These are phyloP conservation scores for Xylona heveae DNA, from an alignment of 495 filamentous ascomycete genomes.

Conservation along the genomic window DNA sequence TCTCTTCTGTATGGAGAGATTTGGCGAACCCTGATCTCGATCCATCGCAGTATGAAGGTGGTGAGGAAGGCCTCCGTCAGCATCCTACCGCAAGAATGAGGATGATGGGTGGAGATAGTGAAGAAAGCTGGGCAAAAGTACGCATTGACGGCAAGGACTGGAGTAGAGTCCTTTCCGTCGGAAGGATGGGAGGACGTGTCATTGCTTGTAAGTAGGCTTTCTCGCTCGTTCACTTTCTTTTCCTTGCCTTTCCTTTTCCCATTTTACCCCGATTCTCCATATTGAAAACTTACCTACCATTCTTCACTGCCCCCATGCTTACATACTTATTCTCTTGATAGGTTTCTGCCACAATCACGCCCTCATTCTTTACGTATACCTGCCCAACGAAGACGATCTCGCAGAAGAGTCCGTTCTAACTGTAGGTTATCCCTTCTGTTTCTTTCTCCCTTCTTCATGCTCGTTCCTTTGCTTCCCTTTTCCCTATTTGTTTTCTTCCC, in stretches of 20 bases:
- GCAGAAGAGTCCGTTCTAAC: constrained; percentile 60
- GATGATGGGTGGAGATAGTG: constrained; percentile 25
- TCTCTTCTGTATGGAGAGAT: constrained; percentile 61
- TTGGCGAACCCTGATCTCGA: constrained; percentile 73
- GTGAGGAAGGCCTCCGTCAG: constrained; percentile 37
- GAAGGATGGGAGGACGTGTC: constrained; percentile 64
- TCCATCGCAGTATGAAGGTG: constrained; percentile 39
- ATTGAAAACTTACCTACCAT: no score
- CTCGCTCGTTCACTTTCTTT: background rate
- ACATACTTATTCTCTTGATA: constrained; percentile 9
- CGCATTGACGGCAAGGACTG: constrained; percentile 83
- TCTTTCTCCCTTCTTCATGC: background rate
- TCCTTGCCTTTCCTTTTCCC: constrained; percentile 16
- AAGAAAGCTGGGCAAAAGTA: constrained; percentile 63
- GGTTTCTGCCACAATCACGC: constrained; percentile 58
- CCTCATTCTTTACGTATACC: constrained; percentile 79
- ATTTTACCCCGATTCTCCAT: no score
- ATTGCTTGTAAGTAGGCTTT: constrained; percentile 65
- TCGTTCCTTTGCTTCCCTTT: background rate
- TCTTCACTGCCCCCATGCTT: constrained; percentile 14
- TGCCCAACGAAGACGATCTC: constrained; percentile 46
- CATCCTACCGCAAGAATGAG: constrained; percentile 58
- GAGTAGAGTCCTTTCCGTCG: constrained; percentile 78
- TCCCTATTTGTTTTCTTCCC: background rate
- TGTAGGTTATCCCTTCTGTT: constrained; percentile 22